Percentiles rank a stretch among this genome's conserved stretches.
Conservation (phyloP, 176 grass and related monocot genomes). For the Avena eriantha region DNA sequence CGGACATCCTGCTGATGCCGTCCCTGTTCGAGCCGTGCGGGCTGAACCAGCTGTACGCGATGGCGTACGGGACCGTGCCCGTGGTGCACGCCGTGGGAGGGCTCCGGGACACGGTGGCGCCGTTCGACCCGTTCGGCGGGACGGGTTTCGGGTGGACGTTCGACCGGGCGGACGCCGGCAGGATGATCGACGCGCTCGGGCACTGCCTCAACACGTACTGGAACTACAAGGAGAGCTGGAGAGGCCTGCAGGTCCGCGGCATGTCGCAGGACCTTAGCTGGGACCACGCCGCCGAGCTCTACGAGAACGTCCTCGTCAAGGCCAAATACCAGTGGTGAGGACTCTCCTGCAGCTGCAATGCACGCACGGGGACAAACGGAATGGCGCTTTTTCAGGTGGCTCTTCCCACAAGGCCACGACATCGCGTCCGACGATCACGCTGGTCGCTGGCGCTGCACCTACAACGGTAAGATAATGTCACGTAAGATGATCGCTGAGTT, state of each 20-base stretch:
- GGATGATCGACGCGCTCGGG: slow-evolving; percentile 69
- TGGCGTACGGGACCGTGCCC: slow-evolving; percentile 85
- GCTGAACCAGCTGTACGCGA: slow-evolving; percentile 93
- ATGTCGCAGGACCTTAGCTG: slow-evolving; percentile 91
- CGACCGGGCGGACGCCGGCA: slow-evolving; percentile 61
- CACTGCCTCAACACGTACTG: slow-evolving; percentile 85
- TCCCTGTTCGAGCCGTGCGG: slow-evolving; percentile 97
- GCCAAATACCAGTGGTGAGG: slow-evolving; percentile 97
- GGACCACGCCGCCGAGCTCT: slow-evolving; percentile 82
- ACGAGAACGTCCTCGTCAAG: slow-evolving; percentile 88
- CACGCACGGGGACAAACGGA: neutral
- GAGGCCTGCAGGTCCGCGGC: slow-evolving; percentile 67
- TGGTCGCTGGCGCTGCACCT: neutral
- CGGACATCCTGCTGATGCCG: slow-evolving; percentile 80
- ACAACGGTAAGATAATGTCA: too few species aligned
- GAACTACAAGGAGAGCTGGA: slow-evolving; percentile 85
- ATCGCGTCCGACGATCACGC: neutral
- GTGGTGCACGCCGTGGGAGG: slow-evolving; percentile 95
- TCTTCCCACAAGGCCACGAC: neutral
- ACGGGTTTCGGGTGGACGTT: slow-evolving; percentile 86
- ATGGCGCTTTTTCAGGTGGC: neutral
- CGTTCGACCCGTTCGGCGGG: slow-evolving; percentile 67
- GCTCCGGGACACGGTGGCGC: slow-evolving; percentile 81
- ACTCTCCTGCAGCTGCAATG: neutral
- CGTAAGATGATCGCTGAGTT: too few species aligned